Evolutionary conservation across 2,329 filamentous ascomycete genomes (phyloP), one percentile per base, ranked within the genome.

Genomic region (Clonostachys rhizophaga): DNA sequence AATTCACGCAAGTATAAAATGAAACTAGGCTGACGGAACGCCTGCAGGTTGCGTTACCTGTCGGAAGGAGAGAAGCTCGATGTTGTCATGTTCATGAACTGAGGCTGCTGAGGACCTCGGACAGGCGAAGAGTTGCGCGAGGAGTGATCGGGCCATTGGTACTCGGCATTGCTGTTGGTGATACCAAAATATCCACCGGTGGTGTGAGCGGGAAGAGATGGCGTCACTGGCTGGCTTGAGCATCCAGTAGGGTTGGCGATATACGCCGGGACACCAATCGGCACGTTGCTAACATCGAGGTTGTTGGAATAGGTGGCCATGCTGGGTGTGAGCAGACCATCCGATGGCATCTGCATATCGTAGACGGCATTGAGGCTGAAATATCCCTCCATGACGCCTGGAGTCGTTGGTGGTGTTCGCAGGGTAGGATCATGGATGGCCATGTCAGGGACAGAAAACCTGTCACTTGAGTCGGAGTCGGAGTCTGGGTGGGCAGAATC

Each of bases 351-450:
- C 6, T 66, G 55, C 49, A 67, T 55, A 55, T 69, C 65, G 44
- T 63, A 67, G 11, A 63, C 56, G 10, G 68, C 68, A 48, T 70
- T 67, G n/a, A 67, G 56, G 44, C 64, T 63, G 45, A 68, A 67
- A 40, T 72, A 62, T 46, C 65, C 64, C 33, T 68, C 61, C 50
- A 74, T 59, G 35, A 78, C 55, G 14, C 74, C 75, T 0, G 77
- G 77, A 2, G 77, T 80, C 5, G 69, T 72, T 4, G 77, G 77
- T 13, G 77, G 77, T 6, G 77, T 79, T 54, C 75, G 74, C 43
- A 79, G 61, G 16, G 71, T 71, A 17, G 69, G 63, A 50, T 77
- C 71, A 18, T 59, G 70, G 35, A 62, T 42, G n/a, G 53, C 50
- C 44, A 62, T 47, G 34, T 62, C 59, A 12, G 62, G 54, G n/a